Evolutionary conservation across 2,329 filamentous ascomycete species (phyloP), one percentile per base, ranked within the genome.

Genomic region (Aspergillus thermomutatus): DNA sequence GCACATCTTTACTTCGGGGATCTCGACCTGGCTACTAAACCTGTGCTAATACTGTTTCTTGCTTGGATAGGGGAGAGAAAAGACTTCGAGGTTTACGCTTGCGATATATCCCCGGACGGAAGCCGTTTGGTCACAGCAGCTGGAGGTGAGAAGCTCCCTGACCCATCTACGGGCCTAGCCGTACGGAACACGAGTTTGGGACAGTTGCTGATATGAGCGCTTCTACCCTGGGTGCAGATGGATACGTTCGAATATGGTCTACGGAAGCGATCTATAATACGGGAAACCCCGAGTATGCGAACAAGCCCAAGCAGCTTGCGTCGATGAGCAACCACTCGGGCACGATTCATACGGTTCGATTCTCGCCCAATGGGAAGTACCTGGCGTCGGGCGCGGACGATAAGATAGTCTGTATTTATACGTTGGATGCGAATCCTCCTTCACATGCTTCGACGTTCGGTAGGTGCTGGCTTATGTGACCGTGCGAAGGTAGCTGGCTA

Each of bases 271-370:
- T 99, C 70, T 88, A 91, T 72, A 90, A 91, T 66, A 88, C 91
- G 60, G 83, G 86, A 62, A 85, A 93, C 64, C 79, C 85, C 34
- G 82, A 82, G 58, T 92, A 88, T 76, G 83, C 81, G 54, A 89
- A 86, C 69, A 80, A 87, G 66, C 93, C 95, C 49, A 92, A 90
- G 69, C 95, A 99, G 81, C 86, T 99, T 68, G 96, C 93, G 66
- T 93, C 95, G 69, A 94, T 99, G 86, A 97, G 92, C 84, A 92
- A 97, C 72, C 94, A 99, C 75, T 92, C 96, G 3, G 94, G 93
- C 65, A 97, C 93, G 19, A 97, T 97, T 61, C 93, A 97, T 76
- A 92, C 93, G 0, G 94, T 99, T 61, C 90, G 95, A 64, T 99
- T 97, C 79, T 97, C 94, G 9, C 89, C 91, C 27, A 97, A 96